Evolutionary conservation across 2,329 filamentous ascomycete genomes (phyloP).

Genomic region (Blastomyces silverae): DNA sequence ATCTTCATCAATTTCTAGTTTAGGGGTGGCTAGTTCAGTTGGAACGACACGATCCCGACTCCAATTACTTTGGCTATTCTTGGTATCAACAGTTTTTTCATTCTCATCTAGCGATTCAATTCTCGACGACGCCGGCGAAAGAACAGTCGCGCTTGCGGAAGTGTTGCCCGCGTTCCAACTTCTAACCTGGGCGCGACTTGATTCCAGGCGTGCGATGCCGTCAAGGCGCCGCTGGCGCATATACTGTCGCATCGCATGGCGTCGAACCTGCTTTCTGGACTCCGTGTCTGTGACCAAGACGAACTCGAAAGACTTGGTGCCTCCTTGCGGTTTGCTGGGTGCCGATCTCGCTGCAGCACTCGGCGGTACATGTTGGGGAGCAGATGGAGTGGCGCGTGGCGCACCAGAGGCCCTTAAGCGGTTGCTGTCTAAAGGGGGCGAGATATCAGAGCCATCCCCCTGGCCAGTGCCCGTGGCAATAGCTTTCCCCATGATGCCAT

Average conservation of each 20-base stretch:
- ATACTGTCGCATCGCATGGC: constrained; percentile 35
- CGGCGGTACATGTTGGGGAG: constrained; percentile 6
- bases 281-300: constrained; percentile 31
- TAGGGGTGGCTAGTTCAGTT: background rate
- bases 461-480: constrained; percentile 17
- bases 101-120: constrained; percentile 17
- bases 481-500: constrained; percentile 30
- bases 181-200: constrained; percentile 26
- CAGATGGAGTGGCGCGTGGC: constrained; percentile 9
- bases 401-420: background rate
- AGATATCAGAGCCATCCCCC: constrained; percentile 7
- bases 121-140: constrained; percentile 11
- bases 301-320: constrained; percentile 30
- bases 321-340: constrained; percentile 12
- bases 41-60: constrained; percentile 8
- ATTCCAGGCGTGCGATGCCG: constrained; percentile 30
- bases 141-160: background rate
- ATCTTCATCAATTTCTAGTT: background rate
- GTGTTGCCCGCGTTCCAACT: constrained; percentile 21
- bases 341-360: constrained; percentile 12
- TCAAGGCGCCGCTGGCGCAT: constrained; percentile 32
- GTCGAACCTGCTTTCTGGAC: constrained; percentile 31
- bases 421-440: background rate
- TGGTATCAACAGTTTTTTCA: background rate
- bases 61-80: background rate